Conservation (phyloP, 805 yeast genomes). For the Schizosaccharomyces osmophilus region DNA sequence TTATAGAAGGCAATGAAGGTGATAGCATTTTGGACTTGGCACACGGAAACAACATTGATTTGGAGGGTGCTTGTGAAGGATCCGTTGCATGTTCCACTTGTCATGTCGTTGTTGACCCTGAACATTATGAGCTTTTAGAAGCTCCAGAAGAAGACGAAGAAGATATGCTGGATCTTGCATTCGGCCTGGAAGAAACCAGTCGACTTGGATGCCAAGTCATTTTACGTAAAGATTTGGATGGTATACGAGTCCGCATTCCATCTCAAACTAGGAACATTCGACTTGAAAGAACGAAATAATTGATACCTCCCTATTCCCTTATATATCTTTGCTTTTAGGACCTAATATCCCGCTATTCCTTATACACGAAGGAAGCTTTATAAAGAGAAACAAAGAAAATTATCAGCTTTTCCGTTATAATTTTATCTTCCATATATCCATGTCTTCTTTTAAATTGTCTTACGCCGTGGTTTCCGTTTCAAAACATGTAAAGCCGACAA, state of each 20-base stretch:
- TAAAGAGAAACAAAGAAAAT: no score
- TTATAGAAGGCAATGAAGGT: conserved; percentile 74
- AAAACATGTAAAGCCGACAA: no score
- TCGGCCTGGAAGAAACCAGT: conserved; percentile 77
- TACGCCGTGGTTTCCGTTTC: no score
- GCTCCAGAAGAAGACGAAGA: conserved; percentile 96
- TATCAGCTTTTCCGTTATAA: no score
- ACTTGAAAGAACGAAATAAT: background rate
- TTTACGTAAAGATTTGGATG: conserved; percentile 78
- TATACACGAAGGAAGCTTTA: no score
- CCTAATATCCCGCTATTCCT: no score
- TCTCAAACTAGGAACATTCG: conserved; percentile 69
- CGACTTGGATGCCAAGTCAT: conserved; percentile 83
- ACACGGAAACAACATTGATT: conserved; percentile 74
- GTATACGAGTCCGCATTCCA: conserved; percentile 81
- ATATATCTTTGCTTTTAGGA: no score
- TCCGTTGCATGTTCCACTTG: conserved; percentile 98
- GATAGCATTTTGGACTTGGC: conserved; percentile 84
- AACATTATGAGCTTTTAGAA: conserved; percentile 65
- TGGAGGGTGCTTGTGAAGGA: conserved; percentile 98
- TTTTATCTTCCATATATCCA: no score
- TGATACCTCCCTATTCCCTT: no score
- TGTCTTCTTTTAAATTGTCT: no score
- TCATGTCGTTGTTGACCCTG: conserved; percentile 90
- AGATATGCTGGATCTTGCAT: conserved; percentile 93